phyloP scores from a whole-genome alignment of 306 rosid species.

The Nissolia schottii region DNA sequence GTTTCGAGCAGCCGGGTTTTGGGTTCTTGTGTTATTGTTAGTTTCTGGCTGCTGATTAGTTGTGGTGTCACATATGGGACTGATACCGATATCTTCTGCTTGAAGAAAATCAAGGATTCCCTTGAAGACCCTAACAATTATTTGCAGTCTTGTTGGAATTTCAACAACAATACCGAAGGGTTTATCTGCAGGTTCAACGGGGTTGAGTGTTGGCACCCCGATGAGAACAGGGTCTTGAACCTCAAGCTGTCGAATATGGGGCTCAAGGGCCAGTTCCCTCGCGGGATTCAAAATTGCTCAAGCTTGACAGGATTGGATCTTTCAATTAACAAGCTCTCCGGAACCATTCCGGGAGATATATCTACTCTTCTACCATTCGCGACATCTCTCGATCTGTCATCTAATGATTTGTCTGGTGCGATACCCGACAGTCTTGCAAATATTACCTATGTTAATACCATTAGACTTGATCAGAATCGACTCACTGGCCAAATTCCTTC shows the following conservation, averaged over 20 bases:
- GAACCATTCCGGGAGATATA: conserved; percentile 49
- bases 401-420: conserved; percentile 52
- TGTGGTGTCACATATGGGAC: conserved; percentile 42
- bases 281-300: conserved; percentile 43
- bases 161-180: conserved; percentile 61
- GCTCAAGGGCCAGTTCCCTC: conserved; percentile 71
- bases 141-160: conserved; percentile 60
- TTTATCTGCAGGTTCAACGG: conserved; percentile 65
- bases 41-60: conserved; percentile 42
- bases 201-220: conserved; percentile 89
- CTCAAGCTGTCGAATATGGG: conserved; percentile 62
- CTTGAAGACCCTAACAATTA: conserved; percentile 54
- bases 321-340: conserved; percentile 56
- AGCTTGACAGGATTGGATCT: conserved; percentile 81
- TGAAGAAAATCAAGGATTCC: conserved; percentile 33
- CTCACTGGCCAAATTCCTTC: conserved; percentile 60
- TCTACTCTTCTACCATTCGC: neutral
- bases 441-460: conserved; percentile 50
- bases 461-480: conserved; percentile 58
- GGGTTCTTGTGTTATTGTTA: conserved; percentile 18
- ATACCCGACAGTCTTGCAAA: conserved; percentile 45
- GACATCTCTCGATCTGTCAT: conserved; percentile 59
- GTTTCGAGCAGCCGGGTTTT: conserved; percentile 24
- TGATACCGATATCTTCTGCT: conserved; percentile 55
- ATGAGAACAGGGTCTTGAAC: conserved; percentile 68